Evolutionary conservation across 1,284 basidiomycete species (phyloP).

Genomic region (Volvariella surrecta): DNA sequence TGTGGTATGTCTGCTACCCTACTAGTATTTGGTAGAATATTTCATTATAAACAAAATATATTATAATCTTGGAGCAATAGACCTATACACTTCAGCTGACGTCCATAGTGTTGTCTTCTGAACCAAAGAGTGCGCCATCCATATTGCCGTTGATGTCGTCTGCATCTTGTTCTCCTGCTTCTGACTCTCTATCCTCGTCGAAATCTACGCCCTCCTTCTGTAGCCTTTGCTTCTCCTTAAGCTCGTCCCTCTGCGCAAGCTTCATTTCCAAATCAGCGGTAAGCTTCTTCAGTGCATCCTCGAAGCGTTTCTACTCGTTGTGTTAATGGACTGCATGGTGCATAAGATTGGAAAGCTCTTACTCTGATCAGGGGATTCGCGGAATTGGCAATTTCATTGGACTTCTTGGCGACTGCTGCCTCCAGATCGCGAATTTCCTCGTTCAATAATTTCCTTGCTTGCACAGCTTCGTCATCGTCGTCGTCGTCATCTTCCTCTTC

Average conservation of each 20-base stretch:
- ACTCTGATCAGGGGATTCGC: constrained; percentile 86
- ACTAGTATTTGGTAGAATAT: no score
- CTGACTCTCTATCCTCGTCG: constrained; percentile 37
- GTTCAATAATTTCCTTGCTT: constrained; percentile 73
- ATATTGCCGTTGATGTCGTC: constrained; percentile 28
- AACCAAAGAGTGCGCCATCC: constrained; percentile 52
- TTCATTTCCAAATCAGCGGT: constrained; percentile 84
- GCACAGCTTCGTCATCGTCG: constrained; percentile 65
- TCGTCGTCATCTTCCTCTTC: constrained; percentile 52
- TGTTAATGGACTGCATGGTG: constrained; percentile 6
- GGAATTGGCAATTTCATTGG: constrained; percentile 77
- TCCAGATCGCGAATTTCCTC: constrained; percentile 90
- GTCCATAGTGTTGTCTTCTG: constrained; percentile 29
- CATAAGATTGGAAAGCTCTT: constrained; percentile 12
- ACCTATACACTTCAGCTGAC: constrained; percentile 14
- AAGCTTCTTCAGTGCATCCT: constrained; percentile 85
- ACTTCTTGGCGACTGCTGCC: constrained; percentile 82
- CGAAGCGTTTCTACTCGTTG: constrained; percentile 74
- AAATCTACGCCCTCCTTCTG: constrained; percentile 51
- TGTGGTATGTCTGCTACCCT: constrained; percentile 40
- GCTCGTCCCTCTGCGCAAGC: constrained; percentile 67
- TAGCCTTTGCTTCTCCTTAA: constrained; percentile 62
- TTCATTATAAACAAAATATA: neutral
- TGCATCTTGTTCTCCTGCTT: constrained; percentile 31
- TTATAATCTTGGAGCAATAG: constrained; percentile 3